These are phyloP conservation scores for Saccharomycopsis malanga DNA, from an alignment of 805 yeast species.

Conservation along the genomic window DNA sequence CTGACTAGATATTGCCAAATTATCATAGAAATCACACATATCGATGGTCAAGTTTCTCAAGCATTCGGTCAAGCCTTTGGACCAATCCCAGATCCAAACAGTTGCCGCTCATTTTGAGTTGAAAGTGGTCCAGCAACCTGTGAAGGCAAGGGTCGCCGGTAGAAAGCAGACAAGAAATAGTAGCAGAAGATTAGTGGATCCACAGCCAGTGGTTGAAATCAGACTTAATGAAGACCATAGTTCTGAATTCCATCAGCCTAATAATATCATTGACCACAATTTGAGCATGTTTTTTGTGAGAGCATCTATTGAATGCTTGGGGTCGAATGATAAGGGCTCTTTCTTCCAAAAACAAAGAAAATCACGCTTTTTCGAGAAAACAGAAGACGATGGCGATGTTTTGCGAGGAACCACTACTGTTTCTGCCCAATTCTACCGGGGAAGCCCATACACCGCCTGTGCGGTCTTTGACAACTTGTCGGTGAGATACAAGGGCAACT, in stretches of 20 bases:
- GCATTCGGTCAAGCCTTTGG: slow-evolving; percentile 19
- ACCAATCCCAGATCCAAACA: slow-evolving; percentile 2
- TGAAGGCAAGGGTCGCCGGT: slow-evolving; percentile 22
- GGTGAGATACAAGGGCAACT: slow-evolving; percentile 21
- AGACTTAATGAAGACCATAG: slow-evolving; percentile 11
- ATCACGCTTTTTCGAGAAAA: slow-evolving; percentile 11
- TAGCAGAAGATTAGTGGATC: slow-evolving; percentile 21
- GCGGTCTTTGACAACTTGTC: slow-evolving; percentile 21
- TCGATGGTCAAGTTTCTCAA: slow-evolving; percentile 22
- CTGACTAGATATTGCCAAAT: too few relatives aligned
- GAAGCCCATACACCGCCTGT: slow-evolving; percentile 19
- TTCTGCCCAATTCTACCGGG: slow-evolving; percentile 20
- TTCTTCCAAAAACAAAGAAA: slow-evolving; percentile 21
- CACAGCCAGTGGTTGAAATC: slow-evolving; percentile 22
- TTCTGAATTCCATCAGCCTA: too few relatives aligned
- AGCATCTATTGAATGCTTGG: slow-evolving; percentile 21
- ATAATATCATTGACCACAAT: slow-evolving; percentile 17
- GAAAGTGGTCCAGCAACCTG: slow-evolving; percentile 22
- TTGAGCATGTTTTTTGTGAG: slow-evolving; percentile 20
- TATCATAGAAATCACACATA: too few relatives aligned
- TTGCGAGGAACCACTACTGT: slow-evolving; percentile 21
- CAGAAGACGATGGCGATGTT: slow-evolving; percentile 15
- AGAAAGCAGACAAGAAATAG: slow-evolving; percentile 21
- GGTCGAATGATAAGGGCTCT: slow-evolving; percentile 11
- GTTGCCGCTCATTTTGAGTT: slow-evolving; percentile 8